These are phyloP conservation scores for Citrus unshiu DNA, from an alignment of 345 rosid genomes.

Conservation along the genomic window DNA sequence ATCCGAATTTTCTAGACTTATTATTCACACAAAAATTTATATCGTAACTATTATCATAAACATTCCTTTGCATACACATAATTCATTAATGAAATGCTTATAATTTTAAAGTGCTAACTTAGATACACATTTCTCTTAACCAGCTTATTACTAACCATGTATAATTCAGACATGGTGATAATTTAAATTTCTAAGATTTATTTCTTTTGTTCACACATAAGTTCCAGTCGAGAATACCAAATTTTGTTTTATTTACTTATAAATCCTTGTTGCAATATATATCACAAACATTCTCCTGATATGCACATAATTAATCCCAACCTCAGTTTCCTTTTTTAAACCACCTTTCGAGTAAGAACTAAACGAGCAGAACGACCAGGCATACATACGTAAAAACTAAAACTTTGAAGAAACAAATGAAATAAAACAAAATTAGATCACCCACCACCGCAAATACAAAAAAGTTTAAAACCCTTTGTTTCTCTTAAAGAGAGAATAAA, in stretches of 20 bases:
- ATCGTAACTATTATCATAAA: no score
- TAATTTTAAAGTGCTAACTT: not conserved
- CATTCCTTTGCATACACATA: no score
- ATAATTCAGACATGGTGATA: rapidly evolving
- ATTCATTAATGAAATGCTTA: not conserved
- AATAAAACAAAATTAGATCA: not conserved
- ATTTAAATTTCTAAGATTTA: rapidly evolving
- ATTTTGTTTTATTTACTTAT: not conserved
- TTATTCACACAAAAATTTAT: no score
- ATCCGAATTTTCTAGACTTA: no score
- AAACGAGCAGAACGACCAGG: not conserved
- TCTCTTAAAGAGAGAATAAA: not conserved
- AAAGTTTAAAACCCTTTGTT: not conserved
- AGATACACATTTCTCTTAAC: not conserved
- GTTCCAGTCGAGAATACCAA: rapidly evolving
- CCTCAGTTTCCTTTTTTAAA: not conserved
- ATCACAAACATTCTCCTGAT: not conserved
- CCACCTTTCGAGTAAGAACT: no score
- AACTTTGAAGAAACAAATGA: not conserved
- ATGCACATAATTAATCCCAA: not conserved
- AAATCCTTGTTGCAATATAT: no score
- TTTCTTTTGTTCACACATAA: no score
- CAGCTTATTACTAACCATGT: not conserved
- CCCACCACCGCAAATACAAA: not conserved
- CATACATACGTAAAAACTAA: not conserved